phyloP scores from a whole-genome alignment of 352 stramenopile genomes.

The Phytophthora rubi region DNA sequence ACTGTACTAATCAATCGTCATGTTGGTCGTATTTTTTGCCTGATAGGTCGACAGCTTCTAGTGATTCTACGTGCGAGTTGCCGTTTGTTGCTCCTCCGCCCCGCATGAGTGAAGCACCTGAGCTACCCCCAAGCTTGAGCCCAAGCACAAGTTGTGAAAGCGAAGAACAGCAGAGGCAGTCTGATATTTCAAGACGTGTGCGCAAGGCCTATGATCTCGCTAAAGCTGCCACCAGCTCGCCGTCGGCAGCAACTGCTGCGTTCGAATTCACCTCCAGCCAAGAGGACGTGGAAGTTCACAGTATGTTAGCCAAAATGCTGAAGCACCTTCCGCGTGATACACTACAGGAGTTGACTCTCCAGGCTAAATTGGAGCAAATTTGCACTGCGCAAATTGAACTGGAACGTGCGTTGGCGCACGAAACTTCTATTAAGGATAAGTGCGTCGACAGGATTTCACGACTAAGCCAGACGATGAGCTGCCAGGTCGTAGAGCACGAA shows the following conservation, averaged over 20 bases:
- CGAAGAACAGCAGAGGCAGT: conserved; percentile 29
- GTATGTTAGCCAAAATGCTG: conserved; percentile 44
- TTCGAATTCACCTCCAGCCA: conserved; percentile 4
- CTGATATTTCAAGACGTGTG: conserved; percentile 47
- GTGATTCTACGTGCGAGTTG: conserved; percentile 34
- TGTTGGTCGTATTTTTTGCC: neutral
- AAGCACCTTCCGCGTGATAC: conserved; percentile 27
- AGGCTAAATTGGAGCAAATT: conserved; percentile 60
- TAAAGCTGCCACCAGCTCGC: conserved; percentile 40
- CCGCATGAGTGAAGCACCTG: conserved; percentile 2
- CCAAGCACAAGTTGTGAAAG: conserved; percentile 26
- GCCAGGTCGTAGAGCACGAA: conserved; percentile 66
- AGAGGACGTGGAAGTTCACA: conserved; percentile 33
- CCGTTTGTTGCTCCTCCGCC: conserved; percentile 1
- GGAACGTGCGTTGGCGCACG: conserved; percentile 48
- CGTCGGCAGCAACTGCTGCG: conserved; percentile 2
- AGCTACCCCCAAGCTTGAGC: conserved; percentile 21
- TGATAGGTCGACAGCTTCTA: conserved; percentile 44
- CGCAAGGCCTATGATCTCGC: conserved; percentile 59
- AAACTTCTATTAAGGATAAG: conserved; percentile 69
- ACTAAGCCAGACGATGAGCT: conserved; percentile 73
- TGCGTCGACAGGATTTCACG: conserved; percentile 75
- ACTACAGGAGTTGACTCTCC: conserved; percentile 37
- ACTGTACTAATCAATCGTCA: neutral
- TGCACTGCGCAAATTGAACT: conserved; percentile 33